Conservation (phyloP, 331 rosid species). For the Rhamnella rubrinervis region DNA sequence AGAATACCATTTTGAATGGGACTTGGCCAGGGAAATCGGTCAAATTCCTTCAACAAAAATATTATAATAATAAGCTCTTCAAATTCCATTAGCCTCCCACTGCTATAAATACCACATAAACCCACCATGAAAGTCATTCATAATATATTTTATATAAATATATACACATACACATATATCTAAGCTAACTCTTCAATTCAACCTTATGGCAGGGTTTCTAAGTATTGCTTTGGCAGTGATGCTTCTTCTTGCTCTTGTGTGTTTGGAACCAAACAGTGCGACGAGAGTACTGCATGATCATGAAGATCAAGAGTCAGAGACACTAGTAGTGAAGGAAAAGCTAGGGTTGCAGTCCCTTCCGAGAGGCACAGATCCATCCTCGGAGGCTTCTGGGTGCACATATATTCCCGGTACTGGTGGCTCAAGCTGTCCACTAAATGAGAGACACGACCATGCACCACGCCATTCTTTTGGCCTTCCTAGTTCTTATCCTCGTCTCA, state of each 20-base stretch:
- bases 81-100: neutral
- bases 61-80: neutral
- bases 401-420: neutral
- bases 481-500: neutral
- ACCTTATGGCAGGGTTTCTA: neutral
- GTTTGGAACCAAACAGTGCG: neutral
- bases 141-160: too few relatives aligned
- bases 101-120: neutral
- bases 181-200: neutral
- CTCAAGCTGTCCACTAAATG: neutral
- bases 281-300: neutral
- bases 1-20: too few relatives aligned
- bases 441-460: neutral
- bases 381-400: neutral
- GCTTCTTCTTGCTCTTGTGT: neutral
- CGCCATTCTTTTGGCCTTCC: neutral
- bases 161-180: too few relatives aligned
- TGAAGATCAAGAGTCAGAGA: neutral
- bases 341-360: neutral
- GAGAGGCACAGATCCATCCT: neutral
- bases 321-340: neutral
- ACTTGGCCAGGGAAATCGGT: neutral
- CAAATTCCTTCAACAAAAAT: neutral
- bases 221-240: neutral
- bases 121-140: neutral